A percentile compares a stretch with the other conserved stretches of the same genome.
phyloP scores from a whole-genome alignment of 352 stramenopile species.

The Globisporangium cystogenes region DNA sequence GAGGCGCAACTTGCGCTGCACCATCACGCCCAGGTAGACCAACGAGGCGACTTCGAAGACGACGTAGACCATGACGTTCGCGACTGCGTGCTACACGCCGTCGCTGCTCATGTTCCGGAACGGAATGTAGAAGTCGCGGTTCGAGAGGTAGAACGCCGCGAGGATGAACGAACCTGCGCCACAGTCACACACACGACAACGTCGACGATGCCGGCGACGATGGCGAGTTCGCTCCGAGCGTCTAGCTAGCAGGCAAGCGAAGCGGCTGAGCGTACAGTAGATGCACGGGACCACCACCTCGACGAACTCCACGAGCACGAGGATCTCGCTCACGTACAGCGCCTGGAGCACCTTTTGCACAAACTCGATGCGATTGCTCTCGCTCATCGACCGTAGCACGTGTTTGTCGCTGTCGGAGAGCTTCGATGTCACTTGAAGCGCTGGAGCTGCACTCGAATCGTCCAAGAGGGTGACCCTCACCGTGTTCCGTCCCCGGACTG shows the following conservation, averaged over 20 bases:
- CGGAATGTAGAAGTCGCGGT: not conserved
- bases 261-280: too few species aligned
- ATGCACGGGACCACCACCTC: constrained; percentile 16
- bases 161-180: not conserved
- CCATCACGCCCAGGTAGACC: constrained; percentile 6
- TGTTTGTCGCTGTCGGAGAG: not conserved
- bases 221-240: too few species aligned
- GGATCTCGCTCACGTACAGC: constrained; percentile 15
- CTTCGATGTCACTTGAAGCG: too few species aligned
- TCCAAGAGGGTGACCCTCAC: too few species aligned
- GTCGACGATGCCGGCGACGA: too few species aligned
- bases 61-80: constrained; percentile 18
- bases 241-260: too few species aligned
- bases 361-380: not conserved
- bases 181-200: too few species aligned
- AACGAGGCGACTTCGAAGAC: constrained; percentile 16
- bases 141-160: not conserved
- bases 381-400: not conserved
- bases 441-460: not conserved
- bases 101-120: not conserved
- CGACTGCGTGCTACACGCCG: not conserved
- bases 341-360: constrained; percentile 4
- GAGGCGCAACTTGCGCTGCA: constrained; percentile 14
- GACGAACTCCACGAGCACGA: constrained; percentile 16
- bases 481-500: too few species aligned